Conservation (phyloP, 2,329 filamentous ascomycete species). For the Fusarium drepaniforme region DNA sequence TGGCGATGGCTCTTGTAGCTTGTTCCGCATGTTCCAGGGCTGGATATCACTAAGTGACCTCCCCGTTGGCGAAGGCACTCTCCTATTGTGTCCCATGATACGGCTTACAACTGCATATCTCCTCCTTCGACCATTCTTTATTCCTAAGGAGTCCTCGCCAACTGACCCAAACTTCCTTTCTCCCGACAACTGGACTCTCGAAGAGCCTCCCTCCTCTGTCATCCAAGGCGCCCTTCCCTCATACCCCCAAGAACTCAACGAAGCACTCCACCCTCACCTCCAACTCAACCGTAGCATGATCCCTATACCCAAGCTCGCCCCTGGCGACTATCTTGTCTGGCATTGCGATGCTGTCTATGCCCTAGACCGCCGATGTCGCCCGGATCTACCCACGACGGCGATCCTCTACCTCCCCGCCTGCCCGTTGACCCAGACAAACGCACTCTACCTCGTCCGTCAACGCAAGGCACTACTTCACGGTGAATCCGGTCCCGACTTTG, state of each 20-base stretch:
- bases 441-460: constrained; percentile 56
- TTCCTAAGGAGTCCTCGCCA: constrained; percentile 50
- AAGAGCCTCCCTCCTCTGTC: constrained; percentile 57
- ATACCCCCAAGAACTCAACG: constrained; percentile 75
- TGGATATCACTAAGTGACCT: constrained; percentile 77
- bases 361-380: constrained; percentile 65
- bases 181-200: constrained; percentile 67
- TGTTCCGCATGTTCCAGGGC: constrained; percentile 84
- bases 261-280: constrained; percentile 76
- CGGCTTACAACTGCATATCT: constrained; percentile 79
- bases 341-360: constrained; percentile 79
- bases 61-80: constrained; percentile 74
- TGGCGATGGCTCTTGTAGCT: constrained; percentile 77
- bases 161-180: constrained; percentile 55
- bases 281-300: constrained; percentile 75
- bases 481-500: constrained; percentile 56
- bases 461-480: constrained; percentile 57
- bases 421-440: constrained; percentile 57
- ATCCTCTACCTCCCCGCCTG: constrained; percentile 56
- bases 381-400: constrained; percentile 41
- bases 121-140: constrained; percentile 81
- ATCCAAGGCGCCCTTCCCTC: constrained; percentile 78
- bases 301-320: constrained; percentile 74
- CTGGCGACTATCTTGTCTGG: constrained; percentile 82
- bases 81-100: constrained; percentile 79